Base-by-base conservation (phyloP, 108 stramenopile genomes). In the Pseudonitzschia delicatissima region DNA sequence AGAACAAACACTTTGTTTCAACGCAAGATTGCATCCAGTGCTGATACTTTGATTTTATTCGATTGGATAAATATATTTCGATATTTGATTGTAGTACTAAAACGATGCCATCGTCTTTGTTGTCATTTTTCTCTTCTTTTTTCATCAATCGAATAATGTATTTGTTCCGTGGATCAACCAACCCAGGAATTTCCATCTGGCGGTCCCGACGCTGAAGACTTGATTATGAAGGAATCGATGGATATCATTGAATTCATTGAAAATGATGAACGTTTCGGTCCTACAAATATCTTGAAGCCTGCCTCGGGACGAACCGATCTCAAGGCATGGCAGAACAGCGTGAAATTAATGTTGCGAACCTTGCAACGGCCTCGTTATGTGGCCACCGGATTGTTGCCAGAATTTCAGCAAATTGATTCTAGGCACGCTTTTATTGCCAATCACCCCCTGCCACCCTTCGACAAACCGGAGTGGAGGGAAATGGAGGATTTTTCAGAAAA, bases 331-430 rank as follows among this genome's bases (percentile, higher is more conserved):
- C 93, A 95, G 77, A 91, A 91, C 60, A 84, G 84, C 31, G 86
- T 90, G 15, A 92, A 89, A 66, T 76, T 63, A 27, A 72, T 91
- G 23, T 78, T 93, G 2, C 85, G 93, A 9, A 88, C 82, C 12
- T 79, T 96, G 64, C 96, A 95, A 74, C 83, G 96, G 42, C 96
- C 96, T 4, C 84, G 96, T n/a, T 96, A 96, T 66, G 94, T 96
- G 28, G 90, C 93, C 29, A 93, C 93, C 13, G 94, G 94, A 27
- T 68, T 93, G 18, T 60, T 96, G 8, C 96, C 96, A 13, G 95
- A 96, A 81, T 96, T 96, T 62, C 91, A 92, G 71, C 91, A 92
- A 76, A 60, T 87, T 23, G 96, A 94, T 71, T 84, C 75, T n/a
- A 84, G 92, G 5, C 88, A 95, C 58, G 92, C 93, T 37, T 96